phyloP scores from a whole-genome alignment of 306 rosid species.

The Coriaria nepalensis region DNA sequence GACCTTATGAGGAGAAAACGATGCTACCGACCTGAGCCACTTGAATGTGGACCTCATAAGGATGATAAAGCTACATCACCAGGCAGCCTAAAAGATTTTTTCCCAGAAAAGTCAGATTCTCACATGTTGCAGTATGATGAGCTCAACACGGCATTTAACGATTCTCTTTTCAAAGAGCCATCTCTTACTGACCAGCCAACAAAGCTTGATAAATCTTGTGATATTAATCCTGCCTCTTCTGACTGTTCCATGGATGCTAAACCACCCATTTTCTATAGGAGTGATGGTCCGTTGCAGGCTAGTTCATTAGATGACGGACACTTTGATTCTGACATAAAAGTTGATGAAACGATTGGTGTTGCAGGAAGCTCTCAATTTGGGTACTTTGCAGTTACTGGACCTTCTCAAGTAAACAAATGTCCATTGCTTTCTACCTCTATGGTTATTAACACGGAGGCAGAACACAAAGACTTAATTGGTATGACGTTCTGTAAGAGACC shows the following conservation, averaged over 20 bases:
- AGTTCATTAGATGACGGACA: conserved; percentile 19
- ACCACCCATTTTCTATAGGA: conserved; percentile 19
- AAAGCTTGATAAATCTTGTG: conserved; percentile 18
- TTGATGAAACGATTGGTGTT: conserved; percentile 6
- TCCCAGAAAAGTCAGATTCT: conserved; percentile 20
- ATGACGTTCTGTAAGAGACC: conserved; percentile 28
- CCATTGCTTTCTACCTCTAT: conserved; percentile 10
- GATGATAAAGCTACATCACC: conserved; percentile 25
- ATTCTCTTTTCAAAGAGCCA: conserved; percentile 11
- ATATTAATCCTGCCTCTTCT: conserved; percentile 13
- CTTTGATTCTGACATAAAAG: conserved; percentile 14
- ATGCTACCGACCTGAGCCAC: conserved; percentile 30
- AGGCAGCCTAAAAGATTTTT: conserved; percentile 22
- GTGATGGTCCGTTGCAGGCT: conserved; percentile 16
- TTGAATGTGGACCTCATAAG: conserved; percentile 25
- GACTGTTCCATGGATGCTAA: conserved; percentile 25
- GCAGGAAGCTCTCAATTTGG: conserved; percentile 8
- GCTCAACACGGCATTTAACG: conserved; percentile 5
- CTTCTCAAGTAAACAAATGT: conserved; percentile 17
- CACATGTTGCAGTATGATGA: conserved; percentile 15
- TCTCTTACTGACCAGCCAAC: conserved; percentile 18
- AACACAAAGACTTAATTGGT: conserved; percentile 27
- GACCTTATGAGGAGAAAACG: conserved; percentile 92
- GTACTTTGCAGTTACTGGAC: conserved; percentile 10
- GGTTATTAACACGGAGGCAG: conserved; percentile 14